Evolutionary conservation across 2,329 filamentous ascomycete species (phyloP).

Genomic region (Hansfordia pulvinata): DNA sequence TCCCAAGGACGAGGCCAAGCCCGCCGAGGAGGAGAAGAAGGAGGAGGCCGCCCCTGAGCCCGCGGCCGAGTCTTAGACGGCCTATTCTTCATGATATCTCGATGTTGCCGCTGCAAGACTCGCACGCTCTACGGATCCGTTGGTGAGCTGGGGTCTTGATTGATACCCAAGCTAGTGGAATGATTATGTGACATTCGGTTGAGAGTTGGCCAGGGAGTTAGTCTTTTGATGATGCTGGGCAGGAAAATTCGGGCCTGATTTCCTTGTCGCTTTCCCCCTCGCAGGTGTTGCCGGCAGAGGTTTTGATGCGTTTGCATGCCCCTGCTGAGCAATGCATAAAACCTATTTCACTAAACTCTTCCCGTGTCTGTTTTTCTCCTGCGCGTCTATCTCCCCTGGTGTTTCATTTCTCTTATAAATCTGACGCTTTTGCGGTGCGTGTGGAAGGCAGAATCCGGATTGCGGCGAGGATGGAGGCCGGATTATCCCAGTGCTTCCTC

Average conservation of each 20-base stretch:
- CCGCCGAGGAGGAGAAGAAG: constrained; percentile 1
- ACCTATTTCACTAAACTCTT: too few species aligned
- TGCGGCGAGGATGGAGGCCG: too few species aligned
- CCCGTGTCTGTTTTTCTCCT: too few species aligned
- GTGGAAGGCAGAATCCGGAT: too few species aligned
- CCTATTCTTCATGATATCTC: constrained; percentile 1
- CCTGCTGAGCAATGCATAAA: too few species aligned
- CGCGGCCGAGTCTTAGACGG: constrained; percentile 17
- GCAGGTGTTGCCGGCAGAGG: too few species aligned
- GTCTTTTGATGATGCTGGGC: constrained; percentile 1
- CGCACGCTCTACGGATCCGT: constrained; percentile 1
- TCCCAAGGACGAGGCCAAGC: constrained; percentile 32
- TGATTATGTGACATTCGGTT: constrained; percentile 1
- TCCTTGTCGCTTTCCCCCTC: constrained; percentile 1
- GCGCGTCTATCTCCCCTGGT: too few species aligned
- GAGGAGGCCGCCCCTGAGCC: constrained; percentile 9
- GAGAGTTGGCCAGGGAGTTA: not conserved
- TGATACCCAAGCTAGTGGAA: constrained; percentile 1
- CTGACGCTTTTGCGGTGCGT: too few species aligned
- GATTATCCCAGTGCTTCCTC: too few species aligned
- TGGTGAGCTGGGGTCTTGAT: constrained; percentile 1
- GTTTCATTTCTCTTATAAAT: too few species aligned
- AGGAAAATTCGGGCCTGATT: not conserved
- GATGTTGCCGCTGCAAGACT: too few species aligned
- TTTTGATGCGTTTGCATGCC: too few species aligned